Evolutionary conservation across 768 basidiomycete species (phyloP).

Genomic region (Termitomyces sp.): DNA sequence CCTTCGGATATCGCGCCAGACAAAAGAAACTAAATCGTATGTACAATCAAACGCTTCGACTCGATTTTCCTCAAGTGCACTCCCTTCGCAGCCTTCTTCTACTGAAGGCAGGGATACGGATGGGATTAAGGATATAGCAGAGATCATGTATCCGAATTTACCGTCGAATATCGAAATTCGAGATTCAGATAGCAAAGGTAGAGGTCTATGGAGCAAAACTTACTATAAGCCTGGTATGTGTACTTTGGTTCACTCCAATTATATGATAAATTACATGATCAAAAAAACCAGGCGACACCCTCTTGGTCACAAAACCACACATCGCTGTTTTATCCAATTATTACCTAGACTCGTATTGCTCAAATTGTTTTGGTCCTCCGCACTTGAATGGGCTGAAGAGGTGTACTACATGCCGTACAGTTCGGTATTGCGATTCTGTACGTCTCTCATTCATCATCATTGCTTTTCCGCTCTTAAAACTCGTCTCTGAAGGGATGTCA

Average conservation of each 20-base stretch:
- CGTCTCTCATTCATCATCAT: constrained; percentile 17
- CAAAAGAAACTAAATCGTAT: constrained; percentile 28
- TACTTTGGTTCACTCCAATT: background rate
- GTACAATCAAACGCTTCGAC: constrained; percentile 18
- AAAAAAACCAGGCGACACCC: constrained; percentile 41
- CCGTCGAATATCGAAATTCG: constrained; percentile 37
- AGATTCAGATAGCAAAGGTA: constrained; percentile 28
- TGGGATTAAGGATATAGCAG: background rate
- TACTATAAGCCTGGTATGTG: constrained; percentile 30
- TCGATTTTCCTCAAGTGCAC: constrained; percentile 15
- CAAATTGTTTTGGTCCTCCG: constrained; percentile 50
- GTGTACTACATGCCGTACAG: constrained; percentile 65
- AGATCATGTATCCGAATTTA: constrained; percentile 16
- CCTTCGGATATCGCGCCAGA: constrained; percentile 22
- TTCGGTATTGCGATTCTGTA: constrained; percentile 76
- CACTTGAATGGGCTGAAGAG: constrained; percentile 42
- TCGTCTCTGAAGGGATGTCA: constrained; percentile 51
- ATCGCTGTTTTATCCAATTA: constrained; percentile 59
- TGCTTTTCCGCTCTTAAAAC: background rate
- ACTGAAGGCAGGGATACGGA: constrained; percentile 14
- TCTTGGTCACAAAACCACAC: constrained; percentile 56
- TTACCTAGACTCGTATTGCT: constrained; percentile 60
- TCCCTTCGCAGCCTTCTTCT: constrained; percentile 18
- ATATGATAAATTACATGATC: background rate
- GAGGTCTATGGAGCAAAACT: constrained; percentile 39